Base-by-base conservation (phyloP, 1,139 yeast genomes). In the Taphrina sp. region DNA sequence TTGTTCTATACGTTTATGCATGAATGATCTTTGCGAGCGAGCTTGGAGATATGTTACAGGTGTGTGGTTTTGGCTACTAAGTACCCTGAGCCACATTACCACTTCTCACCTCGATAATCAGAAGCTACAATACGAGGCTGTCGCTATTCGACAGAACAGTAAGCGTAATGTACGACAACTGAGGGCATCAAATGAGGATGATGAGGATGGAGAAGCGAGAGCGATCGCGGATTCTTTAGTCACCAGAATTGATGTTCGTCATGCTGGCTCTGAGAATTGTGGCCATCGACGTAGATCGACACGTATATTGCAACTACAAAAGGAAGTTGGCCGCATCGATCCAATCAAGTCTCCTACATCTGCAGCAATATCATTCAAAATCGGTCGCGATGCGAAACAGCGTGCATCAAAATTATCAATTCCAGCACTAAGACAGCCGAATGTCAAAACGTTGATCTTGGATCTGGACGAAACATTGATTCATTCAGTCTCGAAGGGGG, bases 401-500 rank as follows among this genome's bases (percentile, higher is more conserved):
- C 37, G 54, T 20, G 54, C 54, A 5, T 29, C 36, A 5, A 17
- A 14, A 20, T 5, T 19, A 12, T 39, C 39, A 12, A 34, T 19
- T 12, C 37, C 56, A 7, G 17, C 42, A 24, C 35, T 52, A 16
- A 44, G 49, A 3, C 23, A 19, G 10, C 56, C 57, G 19, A 44
- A 35, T 17, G 24, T 33, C 61, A 92, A 90, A 67, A 84, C 90
- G 0, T 74, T 92, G 39, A 83, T 92, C 0, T 73, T 92, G 26
- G 98, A 92, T 68, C 76, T 92, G 34, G 98, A 92, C 69, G 98
- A 92, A 66, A 92, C 98, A 0, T 72, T 92, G 58, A 89, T 92
- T 58, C 98, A 92, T 68, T 88, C 97, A 1, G 75, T 89, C 56
- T 82, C 94, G 1, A 75, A 95, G 58, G 82, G 85, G 5, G 71